These are phyloP conservation scores for Lactarius hatsudake DNA, from an alignment of 768 basidiomycete genomes.

Conservation along the genomic window DNA sequence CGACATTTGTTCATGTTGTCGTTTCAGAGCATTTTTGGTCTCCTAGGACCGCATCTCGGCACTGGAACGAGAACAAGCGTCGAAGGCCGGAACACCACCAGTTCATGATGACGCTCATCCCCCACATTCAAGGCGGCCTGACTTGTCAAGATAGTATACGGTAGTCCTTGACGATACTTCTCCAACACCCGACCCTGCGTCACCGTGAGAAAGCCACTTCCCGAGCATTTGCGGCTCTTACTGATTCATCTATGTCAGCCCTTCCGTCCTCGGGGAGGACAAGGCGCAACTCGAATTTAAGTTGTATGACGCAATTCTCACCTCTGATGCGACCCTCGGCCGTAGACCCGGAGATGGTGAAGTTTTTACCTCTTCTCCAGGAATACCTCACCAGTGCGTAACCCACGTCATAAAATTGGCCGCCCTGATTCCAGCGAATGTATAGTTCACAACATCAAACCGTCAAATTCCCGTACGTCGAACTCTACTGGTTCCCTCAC, in stretches of 20 bases:
- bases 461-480: slow-evolving; percentile 7
- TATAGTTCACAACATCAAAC: slow-evolving; percentile 12
- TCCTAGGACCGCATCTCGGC: slow-evolving; percentile 31
- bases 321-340: slow-evolving; percentile 19
- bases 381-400: slow-evolving; percentile 62
- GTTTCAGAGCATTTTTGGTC: background rate
- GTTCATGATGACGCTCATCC: background rate
- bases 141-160: slow-evolving; percentile 21
- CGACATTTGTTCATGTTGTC: background rate
- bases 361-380: slow-evolving; percentile 72
- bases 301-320: slow-evolving; percentile 66
- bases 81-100: background rate
- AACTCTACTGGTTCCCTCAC: slow-evolving; percentile 16
- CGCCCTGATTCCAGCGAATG: background rate
- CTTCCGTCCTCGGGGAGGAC: slow-evolving; percentile 45
- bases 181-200: slow-evolving; percentile 14
- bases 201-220: slow-evolving; percentile 30
- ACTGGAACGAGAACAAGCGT: slow-evolving; percentile 28
- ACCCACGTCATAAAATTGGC: background rate
- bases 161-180: slow-evolving; percentile 19
- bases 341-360: slow-evolving; percentile 65
- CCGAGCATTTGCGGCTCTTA: background rate
- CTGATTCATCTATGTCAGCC: slow-evolving; percentile 38
- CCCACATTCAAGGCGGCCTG: slow-evolving; percentile 18
- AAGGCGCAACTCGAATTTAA: slow-evolving; percentile 44